Conservation (phyloP, 2,329 filamentous ascomycete species). For the Alternaria triticimaculans region DNA sequence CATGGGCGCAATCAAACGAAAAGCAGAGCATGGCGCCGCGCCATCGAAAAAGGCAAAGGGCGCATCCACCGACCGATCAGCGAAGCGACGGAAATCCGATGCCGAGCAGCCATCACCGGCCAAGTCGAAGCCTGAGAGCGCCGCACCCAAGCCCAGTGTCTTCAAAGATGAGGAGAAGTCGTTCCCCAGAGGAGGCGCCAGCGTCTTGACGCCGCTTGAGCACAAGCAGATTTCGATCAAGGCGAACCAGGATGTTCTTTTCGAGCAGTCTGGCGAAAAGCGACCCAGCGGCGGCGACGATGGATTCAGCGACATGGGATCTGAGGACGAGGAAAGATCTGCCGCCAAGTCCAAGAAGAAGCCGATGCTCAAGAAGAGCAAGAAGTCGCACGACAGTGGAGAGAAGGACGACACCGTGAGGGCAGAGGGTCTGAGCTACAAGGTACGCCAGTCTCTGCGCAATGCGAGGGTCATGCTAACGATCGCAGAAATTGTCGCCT, state of each 20-base stretch:
- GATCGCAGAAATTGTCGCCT: slow-evolving; percentile 73
- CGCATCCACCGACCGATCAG: slow-evolving; percentile 37
- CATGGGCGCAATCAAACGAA: slow-evolving; percentile 57
- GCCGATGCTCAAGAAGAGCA: slow-evolving; percentile 58
- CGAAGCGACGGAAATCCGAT: slow-evolving; percentile 49
- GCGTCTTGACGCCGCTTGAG: slow-evolving; percentile 88
- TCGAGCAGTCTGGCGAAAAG: slow-evolving; percentile 76
- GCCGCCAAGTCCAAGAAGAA: slow-evolving; percentile 57
- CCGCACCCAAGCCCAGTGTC: slow-evolving; percentile 50
- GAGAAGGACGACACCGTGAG: slow-evolving; percentile 63
- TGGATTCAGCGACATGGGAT: slow-evolving; percentile 53
- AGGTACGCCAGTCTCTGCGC: slow-evolving; percentile 62
- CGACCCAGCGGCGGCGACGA: slow-evolving; percentile 55
- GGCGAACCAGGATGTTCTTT: slow-evolving; percentile 88
- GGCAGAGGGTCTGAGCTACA: slow-evolving; percentile 88
- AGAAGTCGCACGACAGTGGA: slow-evolving; percentile 50
- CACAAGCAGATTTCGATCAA: slow-evolving; percentile 96
- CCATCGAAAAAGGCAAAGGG: slow-evolving; percentile 42
- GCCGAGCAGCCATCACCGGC: slow-evolving; percentile 34
- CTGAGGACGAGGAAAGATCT: slow-evolving; percentile 51
- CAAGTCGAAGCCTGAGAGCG: slow-evolving; percentile 39
- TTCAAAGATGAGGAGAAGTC: slow-evolving; percentile 81
- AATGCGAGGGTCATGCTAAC: slow-evolving; percentile 19
- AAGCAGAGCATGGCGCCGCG: slow-evolving; percentile 48
- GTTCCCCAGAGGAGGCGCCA: slow-evolving; percentile 92